A percentile compares a stretch with the other conserved stretches of the same genome.
Conservation (phyloP, 768 basidiomycete genomes). For the Pulveroboletus sp. region DNA sequence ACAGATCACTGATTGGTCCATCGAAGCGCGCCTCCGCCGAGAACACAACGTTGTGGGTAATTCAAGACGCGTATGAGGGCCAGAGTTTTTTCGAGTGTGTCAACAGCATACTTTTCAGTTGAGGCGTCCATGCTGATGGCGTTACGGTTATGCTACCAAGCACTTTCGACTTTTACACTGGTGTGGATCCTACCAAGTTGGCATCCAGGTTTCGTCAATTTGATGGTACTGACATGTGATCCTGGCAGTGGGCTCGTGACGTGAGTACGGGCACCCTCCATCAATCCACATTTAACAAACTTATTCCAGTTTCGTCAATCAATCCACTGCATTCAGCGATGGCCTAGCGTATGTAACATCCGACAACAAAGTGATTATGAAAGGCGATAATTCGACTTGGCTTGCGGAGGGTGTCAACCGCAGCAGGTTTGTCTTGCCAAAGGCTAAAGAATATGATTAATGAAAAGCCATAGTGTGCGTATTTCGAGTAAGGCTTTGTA, state of each 20-base stretch:
- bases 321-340: constrained; percentile 46
- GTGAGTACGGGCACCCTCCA: constrained; percentile 38
- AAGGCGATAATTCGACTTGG: constrained; percentile 64
- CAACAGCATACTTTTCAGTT: constrained; percentile 9
- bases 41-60: constrained; percentile 57
- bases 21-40: constrained; percentile 15
- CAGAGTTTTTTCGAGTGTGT: constrained; percentile 66
- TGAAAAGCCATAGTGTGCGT: constrained; percentile 52
- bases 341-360: constrained; percentile 55
- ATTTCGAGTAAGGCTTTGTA: constrained; percentile 63
- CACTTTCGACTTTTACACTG: constrained; percentile 56
- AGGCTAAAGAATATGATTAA: constrained; percentile 2
- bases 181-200: constrained; percentile 62
- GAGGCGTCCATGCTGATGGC: constrained; percentile 2
- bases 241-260: constrained; percentile 60
- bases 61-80: constrained; percentile 64
- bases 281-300: constrained; percentile 2
- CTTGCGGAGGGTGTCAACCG: constrained; percentile 52
- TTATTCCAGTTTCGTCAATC: constrained; percentile 56
- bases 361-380: constrained; percentile 66
- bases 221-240: constrained; percentile 11
- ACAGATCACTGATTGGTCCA: background rate
- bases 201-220: constrained; percentile 4
- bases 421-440: constrained; percentile 44
- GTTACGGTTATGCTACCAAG: constrained; percentile 34